Conservation (phyloP, 768 basidiomycete species). For the Coprinopsis sp. region DNA sequence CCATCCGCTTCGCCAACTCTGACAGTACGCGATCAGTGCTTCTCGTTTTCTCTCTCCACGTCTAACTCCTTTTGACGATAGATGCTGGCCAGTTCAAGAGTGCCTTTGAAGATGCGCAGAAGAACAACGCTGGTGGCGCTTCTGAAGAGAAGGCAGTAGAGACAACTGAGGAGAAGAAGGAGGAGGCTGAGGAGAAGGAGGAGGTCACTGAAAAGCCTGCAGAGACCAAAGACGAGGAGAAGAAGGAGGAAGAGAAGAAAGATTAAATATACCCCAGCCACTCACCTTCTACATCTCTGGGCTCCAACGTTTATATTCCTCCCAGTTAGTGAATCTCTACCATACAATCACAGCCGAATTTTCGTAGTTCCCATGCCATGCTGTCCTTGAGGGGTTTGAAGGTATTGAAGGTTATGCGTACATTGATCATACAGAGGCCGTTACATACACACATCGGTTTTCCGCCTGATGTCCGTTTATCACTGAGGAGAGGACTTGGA, state of each 20-base stretch:
- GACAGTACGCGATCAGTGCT: slow-evolving; percentile 61
- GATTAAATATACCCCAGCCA: slow-evolving; percentile 5
- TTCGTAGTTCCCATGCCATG: neutral
- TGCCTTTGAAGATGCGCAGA: slow-evolving; percentile 83
- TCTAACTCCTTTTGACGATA: slow-evolving; percentile 22
- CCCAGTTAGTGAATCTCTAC: slow-evolving; percentile 13
- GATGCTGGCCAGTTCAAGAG: slow-evolving; percentile 87
- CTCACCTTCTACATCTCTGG: neutral
- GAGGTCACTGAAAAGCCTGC: slow-evolving; percentile 28
- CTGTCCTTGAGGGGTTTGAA: no score
- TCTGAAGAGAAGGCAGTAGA: slow-evolving; percentile 19
- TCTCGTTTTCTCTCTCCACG: neutral
- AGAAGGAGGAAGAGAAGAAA: slow-evolving; percentile 25
- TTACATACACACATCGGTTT: no score
- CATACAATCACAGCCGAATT: slow-evolving; percentile 8
- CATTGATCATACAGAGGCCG: no score
- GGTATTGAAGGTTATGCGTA: no score
- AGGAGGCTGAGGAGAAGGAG: slow-evolving; percentile 27
- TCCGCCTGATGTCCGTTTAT: no score
- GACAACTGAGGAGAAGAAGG: slow-evolving; percentile 23
- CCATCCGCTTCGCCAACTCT: slow-evolving; percentile 95
- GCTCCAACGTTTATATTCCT: slow-evolving; percentile 1
- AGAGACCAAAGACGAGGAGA: slow-evolving; percentile 22
- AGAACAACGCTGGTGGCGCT: slow-evolving; percentile 49
- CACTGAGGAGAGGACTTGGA: slow-evolving; percentile 6